Evolutionary conservation across 2,329 filamentous ascomycete species (phyloP), one percentile per base, ranked within the genome.

Genomic region (Fusarium pseudonygamai): DNA sequence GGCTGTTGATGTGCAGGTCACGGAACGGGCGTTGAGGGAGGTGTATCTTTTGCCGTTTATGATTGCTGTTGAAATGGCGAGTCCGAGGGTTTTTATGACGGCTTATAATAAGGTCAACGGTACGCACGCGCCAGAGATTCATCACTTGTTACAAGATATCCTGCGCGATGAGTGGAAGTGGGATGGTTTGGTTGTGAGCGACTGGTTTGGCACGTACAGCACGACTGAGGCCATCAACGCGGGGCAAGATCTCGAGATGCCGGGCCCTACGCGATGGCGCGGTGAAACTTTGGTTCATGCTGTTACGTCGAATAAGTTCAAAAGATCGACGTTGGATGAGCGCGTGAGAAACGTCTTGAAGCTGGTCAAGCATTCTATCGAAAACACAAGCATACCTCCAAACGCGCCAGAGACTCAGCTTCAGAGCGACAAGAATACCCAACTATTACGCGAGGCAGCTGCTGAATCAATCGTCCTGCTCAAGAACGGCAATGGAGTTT

Each of bases 1-100:
- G 65, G 67, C 67, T 18, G 60, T 69, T 18, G 60, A 70, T 2
- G 18, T 69, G 0, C 65, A 64, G 3, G 37, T 70, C 3, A 50
- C 61, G 4, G 65, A 69, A 6, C 9, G 61, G 2, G 61, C 61
- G 14, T 12, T 64, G 3, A 34, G 61, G 4, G 61, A 64, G 22
- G 45, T 64, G 1, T 64, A 64, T 28, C 30, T 64, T 34, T 26
- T 61, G 13, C 61, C 61, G 20, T 64, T 64, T 7, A 64, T 64
- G 61, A 60, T 64, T n/a, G 56, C 61, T 0, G 37, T 50, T 6
- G 56, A 60, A 11, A 64, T 64, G 56, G 61, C 43, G 3, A 61
- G 24, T 14, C 61, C 61, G 11, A 42, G 43, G 10, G 20, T 43
- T 0, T 49, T 64, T 3, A 64, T 64, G 61, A 64, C 61, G 1